phyloP scores from a whole-genome alignment of 2,329 filamentous ascomycete genomes.

The Alternaria gaisen region DNA sequence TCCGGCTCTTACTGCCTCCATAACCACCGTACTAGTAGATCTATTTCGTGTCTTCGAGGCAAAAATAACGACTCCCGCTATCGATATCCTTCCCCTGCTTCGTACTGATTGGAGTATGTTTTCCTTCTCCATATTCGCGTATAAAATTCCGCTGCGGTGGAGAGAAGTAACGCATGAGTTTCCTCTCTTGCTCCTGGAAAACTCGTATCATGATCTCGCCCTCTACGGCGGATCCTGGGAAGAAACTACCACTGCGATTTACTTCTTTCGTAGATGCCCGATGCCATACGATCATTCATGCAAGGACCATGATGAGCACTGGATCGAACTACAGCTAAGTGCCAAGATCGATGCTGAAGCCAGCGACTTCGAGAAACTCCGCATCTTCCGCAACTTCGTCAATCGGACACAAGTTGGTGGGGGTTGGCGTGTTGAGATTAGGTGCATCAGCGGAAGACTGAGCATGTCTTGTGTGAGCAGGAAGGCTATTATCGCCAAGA shows the following conservation, averaged over 20 bases:
- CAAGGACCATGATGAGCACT: no score
- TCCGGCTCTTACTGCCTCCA: background rate
- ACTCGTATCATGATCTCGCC: no score
- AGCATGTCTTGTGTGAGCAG: background rate
- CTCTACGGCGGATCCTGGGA: no score
- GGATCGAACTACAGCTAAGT: background rate
- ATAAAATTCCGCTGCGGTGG: no score
- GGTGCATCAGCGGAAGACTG: background rate
- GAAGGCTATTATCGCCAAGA: background rate
- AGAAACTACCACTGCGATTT: no score
- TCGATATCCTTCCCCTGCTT: background rate
- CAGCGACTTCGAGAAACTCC: background rate
- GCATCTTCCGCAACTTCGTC: background rate
- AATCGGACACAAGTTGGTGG: background rate
- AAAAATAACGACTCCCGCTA: no score
- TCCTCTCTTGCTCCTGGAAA: no score
- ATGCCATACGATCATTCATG: no score
- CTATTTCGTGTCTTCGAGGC: fast-evolving
- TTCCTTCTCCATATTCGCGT: fast-evolving
- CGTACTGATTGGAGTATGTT: background rate
- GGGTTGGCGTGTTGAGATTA: background rate
- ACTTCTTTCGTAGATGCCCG: no score
- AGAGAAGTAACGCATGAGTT: no score
- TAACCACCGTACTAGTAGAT: background rate
- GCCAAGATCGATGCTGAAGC: background rate